These are phyloP conservation scores for Yarrowia porcina DNA, from an alignment of 805 yeast genomes.

Conservation along the genomic window DNA sequence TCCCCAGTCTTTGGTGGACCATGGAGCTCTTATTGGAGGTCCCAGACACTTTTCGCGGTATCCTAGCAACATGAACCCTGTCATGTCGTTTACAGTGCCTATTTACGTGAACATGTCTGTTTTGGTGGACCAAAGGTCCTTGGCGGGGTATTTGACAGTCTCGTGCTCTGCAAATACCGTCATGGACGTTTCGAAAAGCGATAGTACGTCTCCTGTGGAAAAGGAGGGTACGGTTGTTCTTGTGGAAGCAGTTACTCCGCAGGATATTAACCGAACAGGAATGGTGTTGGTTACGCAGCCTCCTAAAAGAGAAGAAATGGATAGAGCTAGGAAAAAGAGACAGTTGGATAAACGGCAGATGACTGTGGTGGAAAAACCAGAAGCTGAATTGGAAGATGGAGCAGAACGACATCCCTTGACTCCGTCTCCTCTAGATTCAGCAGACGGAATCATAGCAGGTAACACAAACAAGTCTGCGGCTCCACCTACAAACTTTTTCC, in stretches of 20 bases:
- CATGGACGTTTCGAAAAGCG: slow-evolving; percentile 43
- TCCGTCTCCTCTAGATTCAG: not conserved
- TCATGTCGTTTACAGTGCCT: slow-evolving; percentile 75
- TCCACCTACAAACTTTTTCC: slow-evolving; percentile 1
- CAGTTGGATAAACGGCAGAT: not conserved
- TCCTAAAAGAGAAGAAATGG: not conserved
- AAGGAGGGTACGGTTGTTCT: slow-evolving; percentile 31
- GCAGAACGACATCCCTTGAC: not conserved
- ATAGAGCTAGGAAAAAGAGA: not conserved
- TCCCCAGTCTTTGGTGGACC: not conserved
- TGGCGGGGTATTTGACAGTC: slow-evolving; percentile 71
- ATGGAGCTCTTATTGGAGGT: slow-evolving; percentile 4
- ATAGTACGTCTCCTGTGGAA: slow-evolving; percentile 45
- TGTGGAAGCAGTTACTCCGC: slow-evolving; percentile 28
- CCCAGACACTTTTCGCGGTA: not conserved
- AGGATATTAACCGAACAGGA: slow-evolving; percentile 29
- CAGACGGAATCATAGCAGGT: not conserved
- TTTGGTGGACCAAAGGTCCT: slow-evolving; percentile 51
- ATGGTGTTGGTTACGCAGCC: not conserved
- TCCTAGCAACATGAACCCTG: slow-evolving; percentile 29
- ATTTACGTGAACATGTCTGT: slow-evolving; percentile 72
- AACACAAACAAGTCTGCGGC: not conserved
- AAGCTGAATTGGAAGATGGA: too few relatives aligned
- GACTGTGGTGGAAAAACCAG: not conserved
- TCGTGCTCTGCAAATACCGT: slow-evolving; percentile 41